Conservation (phyloP, 345 rosid genomes). For the Alliaria petiolata region DNA sequence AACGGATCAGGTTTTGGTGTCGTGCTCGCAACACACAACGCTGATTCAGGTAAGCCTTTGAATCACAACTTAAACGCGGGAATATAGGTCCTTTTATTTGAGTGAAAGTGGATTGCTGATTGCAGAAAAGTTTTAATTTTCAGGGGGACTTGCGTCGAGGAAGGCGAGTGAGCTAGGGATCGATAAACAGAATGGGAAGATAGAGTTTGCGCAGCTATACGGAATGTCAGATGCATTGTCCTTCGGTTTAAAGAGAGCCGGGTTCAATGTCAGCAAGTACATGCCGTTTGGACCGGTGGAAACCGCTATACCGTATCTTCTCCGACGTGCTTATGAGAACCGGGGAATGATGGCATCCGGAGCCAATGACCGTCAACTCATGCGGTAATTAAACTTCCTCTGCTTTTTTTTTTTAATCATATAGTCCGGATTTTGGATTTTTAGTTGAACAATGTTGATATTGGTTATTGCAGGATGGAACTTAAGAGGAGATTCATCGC, state of each 20-base stretch:
- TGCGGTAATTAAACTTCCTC: slow-evolving; percentile 37
- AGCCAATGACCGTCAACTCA: slow-evolving; percentile 59
- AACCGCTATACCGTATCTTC: slow-evolving; percentile 69
- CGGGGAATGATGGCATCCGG: slow-evolving; percentile 70
- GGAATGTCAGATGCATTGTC: slow-evolving; percentile 91
- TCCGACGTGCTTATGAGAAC: slow-evolving; percentile 93
- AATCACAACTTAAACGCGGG: not conserved
- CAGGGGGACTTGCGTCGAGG: slow-evolving; percentile 60
- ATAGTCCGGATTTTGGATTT: not conserved
- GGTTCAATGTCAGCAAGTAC: slow-evolving; percentile 86
- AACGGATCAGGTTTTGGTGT: slow-evolving; percentile 49
- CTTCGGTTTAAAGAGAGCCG: slow-evolving; percentile 70
- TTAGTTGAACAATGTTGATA: not conserved
- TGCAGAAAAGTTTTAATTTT: not conserved
- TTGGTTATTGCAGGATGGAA: slow-evolving; percentile 55
- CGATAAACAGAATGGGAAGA: slow-evolving; percentile 38
- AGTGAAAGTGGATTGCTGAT: not conserved
- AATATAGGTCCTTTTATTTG: not conserved
- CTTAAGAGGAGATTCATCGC: slow-evolving; percentile 52
- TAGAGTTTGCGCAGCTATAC: slow-evolving; percentile 85
- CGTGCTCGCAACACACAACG: slow-evolving; percentile 90
- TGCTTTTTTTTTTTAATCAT: not conserved
- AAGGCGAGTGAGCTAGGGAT: slow-evolving; percentile 71
- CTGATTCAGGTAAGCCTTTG: slow-evolving; percentile 57
- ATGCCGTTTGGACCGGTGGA: slow-evolving; percentile 80